phyloP scores from a whole-genome alignment of 2,329 filamentous ascomycete genomes.

The Aspergillus novoparasiticus region DNA sequence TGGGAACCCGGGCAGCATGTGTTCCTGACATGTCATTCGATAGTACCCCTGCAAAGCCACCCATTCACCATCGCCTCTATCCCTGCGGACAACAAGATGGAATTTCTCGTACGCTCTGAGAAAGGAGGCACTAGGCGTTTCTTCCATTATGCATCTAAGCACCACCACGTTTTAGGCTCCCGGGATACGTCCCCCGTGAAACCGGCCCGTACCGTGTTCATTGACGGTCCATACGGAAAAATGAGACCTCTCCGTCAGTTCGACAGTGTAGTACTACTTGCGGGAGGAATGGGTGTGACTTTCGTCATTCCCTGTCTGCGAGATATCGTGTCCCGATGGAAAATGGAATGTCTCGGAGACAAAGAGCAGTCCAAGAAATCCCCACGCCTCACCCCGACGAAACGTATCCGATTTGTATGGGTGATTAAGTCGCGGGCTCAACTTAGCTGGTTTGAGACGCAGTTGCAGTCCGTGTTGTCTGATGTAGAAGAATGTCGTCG shows the following conservation, averaged over 20 bases:
- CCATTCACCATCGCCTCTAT: constrained; percentile 66
- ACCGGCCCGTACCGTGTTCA: constrained; percentile 43
- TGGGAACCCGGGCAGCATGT: constrained; percentile 67
- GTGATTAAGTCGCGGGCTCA: constrained; percentile 59
- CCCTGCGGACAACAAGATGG: constrained; percentile 57
- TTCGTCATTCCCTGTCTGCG: constrained; percentile 60
- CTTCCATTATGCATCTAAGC: constrained; percentile 54
- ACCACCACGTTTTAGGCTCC: constrained; percentile 27
- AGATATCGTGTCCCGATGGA: constrained; percentile 56
- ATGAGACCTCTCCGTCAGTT: constrained; percentile 59
- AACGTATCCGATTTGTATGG: constrained; percentile 60
- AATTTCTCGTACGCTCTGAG: constrained; percentile 59
- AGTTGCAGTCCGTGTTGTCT: constrained; percentile 50
- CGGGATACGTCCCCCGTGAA: constrained; percentile 11
- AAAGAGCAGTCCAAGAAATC: constrained; percentile 13
- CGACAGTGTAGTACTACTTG: constrained; percentile 62
- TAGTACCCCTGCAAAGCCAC: constrained; percentile 63
- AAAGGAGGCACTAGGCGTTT: constrained; percentile 56
- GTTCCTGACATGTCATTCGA: constrained; percentile 60
- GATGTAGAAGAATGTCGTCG: constrained; percentile 45
- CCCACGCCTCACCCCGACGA: constrained; percentile 43
- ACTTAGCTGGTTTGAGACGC: constrained; percentile 55
- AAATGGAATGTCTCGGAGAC: constrained; percentile 30
- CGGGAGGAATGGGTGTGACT: constrained; percentile 62
- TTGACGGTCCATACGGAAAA: constrained; percentile 59